phyloP scores from a whole-genome alignment of 768 basidiomycete species.

The Pulveroboletus sp. region DNA sequence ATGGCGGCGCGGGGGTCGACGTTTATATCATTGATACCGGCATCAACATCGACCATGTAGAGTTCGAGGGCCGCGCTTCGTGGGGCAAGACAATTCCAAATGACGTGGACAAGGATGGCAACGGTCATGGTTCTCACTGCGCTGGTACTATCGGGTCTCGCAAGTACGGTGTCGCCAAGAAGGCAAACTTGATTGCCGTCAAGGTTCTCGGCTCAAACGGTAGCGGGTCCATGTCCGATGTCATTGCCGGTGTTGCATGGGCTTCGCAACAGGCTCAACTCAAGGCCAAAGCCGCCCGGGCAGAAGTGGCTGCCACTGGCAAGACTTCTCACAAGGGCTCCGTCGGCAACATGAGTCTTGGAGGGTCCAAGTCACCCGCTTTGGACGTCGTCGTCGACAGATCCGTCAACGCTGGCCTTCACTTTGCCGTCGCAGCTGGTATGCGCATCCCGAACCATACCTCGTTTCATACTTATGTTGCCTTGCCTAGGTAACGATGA shows the following conservation, averaged over 20 bases:
- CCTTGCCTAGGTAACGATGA: slow-evolving; percentile 65
- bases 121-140: slow-evolving; percentile 95
- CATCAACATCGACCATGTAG: slow-evolving; percentile 80
- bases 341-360: slow-evolving; percentile 96
- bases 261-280: slow-evolving; percentile 54
- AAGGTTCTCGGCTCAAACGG: slow-evolving; percentile 95
- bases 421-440: slow-evolving; percentile 97
- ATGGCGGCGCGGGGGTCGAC: slow-evolving; percentile 91
- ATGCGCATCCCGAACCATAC: slow-evolving; percentile 25
- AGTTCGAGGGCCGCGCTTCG: slow-evolving; percentile 84
- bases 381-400: slow-evolving; percentile 84
- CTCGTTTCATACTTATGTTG: neutral
- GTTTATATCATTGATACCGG: slow-evolving; percentile 89
- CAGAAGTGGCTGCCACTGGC: slow-evolving; percentile 69
- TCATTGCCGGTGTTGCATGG: slow-evolving; percentile 84
- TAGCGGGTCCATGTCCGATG: slow-evolving; percentile 93
- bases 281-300: slow-evolving; percentile 59
- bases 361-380: slow-evolving; percentile 87
- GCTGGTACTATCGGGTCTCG: slow-evolving; percentile 94
- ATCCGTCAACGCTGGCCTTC: slow-evolving; percentile 81
- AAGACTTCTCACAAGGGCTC: slow-evolving; percentile 89
- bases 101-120: slow-evolving; percentile 86
- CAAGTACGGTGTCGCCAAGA: slow-evolving; percentile 96
- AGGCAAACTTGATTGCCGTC: slow-evolving; percentile 83
- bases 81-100: slow-evolving; percentile 97